Base-by-base conservation (phyloP, 345 rosid genomes). In the Erucastrum elatum region DNA sequence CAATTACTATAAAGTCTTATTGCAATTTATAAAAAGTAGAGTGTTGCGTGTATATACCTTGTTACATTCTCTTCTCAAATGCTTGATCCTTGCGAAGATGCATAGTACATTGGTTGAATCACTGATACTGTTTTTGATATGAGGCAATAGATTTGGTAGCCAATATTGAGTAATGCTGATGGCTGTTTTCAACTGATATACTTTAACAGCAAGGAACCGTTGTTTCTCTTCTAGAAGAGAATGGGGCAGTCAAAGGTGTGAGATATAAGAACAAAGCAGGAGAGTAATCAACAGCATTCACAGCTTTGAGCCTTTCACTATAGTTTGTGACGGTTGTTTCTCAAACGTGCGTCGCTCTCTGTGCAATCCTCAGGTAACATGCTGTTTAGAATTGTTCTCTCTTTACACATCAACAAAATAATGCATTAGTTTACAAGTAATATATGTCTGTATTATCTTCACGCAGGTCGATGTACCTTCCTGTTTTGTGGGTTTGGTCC, bases 261-360 rank as follows among this genome's bases (percentile, higher is more conserved):
- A 83, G 84, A 51, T 92, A 92, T 78, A 90, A 88, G 84, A 89
- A 90, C 6, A 88, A 85, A 75, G 68, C 82, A 74, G 95, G 93
- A 17, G 71, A 84, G 49, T 87, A 84, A 70, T 70, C 82, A 69
- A 76, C 83, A 9, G 87, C 90, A 31, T 83, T 74, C 81, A 91
- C 97, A 37, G 87, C 93, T 8, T 81, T 92, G 21, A 21, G 21
- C 21, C 21, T 21, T 21, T 21, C 13, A 92, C 97, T 12, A 83
- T 92, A 53, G 95, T 92, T 17, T 92, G 93, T 61, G 93, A 92
- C 33, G 97, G 95, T 21, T 87, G 92, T 71, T 92, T 92, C 80
- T 92, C 97, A 68, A 90, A 90, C 74, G 75, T 92, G 84, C 93
- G 97, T 2, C 93, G 91, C 68, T 84, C 89, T 68, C 88, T 90